Evolutionary conservation across 805 yeast genomes (phyloP).

Genomic region (Soucietia sequanensis): DNA sequence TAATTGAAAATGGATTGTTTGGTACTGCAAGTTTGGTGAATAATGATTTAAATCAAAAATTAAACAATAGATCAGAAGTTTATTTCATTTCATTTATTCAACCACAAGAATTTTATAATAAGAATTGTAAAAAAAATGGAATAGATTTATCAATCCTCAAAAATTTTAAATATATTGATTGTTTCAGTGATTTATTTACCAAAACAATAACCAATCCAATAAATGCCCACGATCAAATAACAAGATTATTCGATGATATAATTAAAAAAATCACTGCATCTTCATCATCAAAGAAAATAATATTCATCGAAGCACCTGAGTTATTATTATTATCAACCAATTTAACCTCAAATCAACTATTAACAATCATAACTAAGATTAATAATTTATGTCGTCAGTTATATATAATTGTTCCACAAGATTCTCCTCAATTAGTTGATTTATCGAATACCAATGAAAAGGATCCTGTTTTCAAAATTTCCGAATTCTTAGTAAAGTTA

Average conservation of each 20-base stretch:
- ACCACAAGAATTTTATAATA: slow-evolving; percentile 30
- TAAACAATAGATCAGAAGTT: slow-evolving; percentile 25
- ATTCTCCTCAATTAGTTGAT: slow-evolving; percentile 34
- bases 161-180: slow-evolving; percentile 42
- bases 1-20: slow-evolving; percentile 50
- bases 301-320: slow-evolving; percentile 50
- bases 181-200: slow-evolving; percentile 46
- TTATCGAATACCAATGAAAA: slow-evolving; percentile 15
- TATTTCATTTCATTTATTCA: slow-evolving; percentile 35
- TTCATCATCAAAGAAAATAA: slow-evolving; percentile 13
- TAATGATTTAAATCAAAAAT: slow-evolving; percentile 21
- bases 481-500: slow-evolving; percentile 47
- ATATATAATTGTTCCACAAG: slow-evolving; percentile 37
- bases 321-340: slow-evolving; percentile 44
- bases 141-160: slow-evolving; percentile 23
- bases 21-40: slow-evolving; percentile 48
- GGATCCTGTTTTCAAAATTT: slow-evolving; percentile 40
- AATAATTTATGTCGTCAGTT: slow-evolving; percentile 31
- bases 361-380: slow-evolving; percentile 31
- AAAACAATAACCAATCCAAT: slow-evolving; percentile 22
- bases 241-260: slow-evolving; percentile 17
- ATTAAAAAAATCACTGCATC: slow-evolving; percentile 6
- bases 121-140: slow-evolving; percentile 39
- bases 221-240: slow-evolving; percentile 13
- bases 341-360: slow-evolving; percentile 32